Base-by-base conservation (phyloP, 2,329 filamentous ascomycete species). In the Ophiocordyceps unilateralis region DNA sequence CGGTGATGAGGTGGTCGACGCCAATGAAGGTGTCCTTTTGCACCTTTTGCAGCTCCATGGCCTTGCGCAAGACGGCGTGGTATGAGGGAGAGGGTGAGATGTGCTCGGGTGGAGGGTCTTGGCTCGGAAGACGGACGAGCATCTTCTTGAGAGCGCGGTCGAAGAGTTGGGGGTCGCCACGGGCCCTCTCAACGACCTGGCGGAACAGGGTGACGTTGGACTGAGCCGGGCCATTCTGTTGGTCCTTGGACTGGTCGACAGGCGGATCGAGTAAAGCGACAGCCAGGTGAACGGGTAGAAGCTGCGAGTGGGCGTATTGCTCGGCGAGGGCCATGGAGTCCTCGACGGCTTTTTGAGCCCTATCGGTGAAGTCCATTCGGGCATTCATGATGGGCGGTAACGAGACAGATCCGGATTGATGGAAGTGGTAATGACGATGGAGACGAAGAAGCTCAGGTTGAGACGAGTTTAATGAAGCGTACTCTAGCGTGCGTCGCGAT, bases 21-120 rank as follows among this genome's bases (percentile, higher is more conserved):
- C 89, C 91, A 49, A 98, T 84, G 61, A 79, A 98, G 50, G 78
- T 85, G 59, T 98, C 91, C 55, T 95, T 96, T 55, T 98, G 91
- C n/a, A 88, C 87, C 66, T 93, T 94, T 53, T 93, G 89, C 43
- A 98, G 64, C 26, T 96, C 87, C 59, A 83, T 79, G 2, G 91
- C 87, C 51, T 84, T 77, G 51, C 87, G 76, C 42, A 98, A 70
- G 45, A 95, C 74, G 52, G 82, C 84, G 48, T 81, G 77, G 63
- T 96, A 88, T 9, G 78, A 70, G 1, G 87, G 86, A 11, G 88
- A 80, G 53, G 93, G 77, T 43, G 83, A 78, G 44, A 93, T 80
- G 51, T 82, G 77, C 58, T 96, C 89, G 47, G 91, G 91, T 12
- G 91, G 88, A 14, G 91, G 91, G 52, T 95, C 86, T 66, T 98